Conservation (phyloP, 306 rosid species). For the Fragaria vesca region DNA sequence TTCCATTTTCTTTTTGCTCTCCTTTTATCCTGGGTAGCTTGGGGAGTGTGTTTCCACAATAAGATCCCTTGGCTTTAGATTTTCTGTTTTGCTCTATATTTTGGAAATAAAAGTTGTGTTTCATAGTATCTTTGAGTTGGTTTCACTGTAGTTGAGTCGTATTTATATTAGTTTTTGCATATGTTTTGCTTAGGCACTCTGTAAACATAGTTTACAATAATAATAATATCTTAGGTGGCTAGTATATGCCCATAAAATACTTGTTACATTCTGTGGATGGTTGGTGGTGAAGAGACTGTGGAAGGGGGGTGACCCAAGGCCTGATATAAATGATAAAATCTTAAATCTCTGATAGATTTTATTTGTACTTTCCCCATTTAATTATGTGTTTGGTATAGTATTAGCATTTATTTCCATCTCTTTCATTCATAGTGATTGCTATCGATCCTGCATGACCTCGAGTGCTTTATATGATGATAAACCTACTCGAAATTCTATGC, state of each 20-base stretch:
- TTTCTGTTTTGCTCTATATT: background rate
- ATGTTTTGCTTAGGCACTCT: background rate
- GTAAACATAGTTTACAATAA: background rate
- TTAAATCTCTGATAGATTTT: background rate
- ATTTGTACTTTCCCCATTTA: background rate
- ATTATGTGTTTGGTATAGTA: background rate
- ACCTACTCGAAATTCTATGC: slow-evolving; percentile 21
- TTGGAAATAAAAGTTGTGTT: background rate
- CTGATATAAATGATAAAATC: background rate
- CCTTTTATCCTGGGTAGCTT: background rate
- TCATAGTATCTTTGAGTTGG: background rate
- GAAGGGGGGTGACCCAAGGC: background rate
- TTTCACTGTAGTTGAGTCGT: background rate
- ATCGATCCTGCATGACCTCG: background rate
- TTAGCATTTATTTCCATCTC: background rate
- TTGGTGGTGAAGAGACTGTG: background rate
- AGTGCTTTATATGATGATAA: slow-evolving; percentile 2
- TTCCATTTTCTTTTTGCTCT: background rate
- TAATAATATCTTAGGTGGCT: background rate
- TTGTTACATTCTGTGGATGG: background rate
- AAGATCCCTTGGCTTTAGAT: background rate
- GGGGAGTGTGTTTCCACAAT: background rate
- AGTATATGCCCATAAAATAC: background rate
- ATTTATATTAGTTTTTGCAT: background rate
- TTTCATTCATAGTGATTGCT: background rate